Base-by-base conservation (phyloP, 2,329 filamentous ascomycete species). In the Polytolypa hystricis region DNA sequence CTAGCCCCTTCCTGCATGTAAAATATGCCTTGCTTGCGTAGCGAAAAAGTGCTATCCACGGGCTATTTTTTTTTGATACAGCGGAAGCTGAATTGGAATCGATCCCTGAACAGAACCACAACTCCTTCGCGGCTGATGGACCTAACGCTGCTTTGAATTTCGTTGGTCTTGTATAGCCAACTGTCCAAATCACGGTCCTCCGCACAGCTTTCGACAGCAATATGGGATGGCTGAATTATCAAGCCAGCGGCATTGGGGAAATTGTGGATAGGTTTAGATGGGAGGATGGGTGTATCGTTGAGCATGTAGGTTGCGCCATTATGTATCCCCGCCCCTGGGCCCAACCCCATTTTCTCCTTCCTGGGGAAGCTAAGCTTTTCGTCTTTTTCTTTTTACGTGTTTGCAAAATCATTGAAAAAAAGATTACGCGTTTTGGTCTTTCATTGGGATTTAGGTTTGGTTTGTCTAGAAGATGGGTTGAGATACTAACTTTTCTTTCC, bases 241-340 rank as follows among this genome's bases (percentile, higher is more conserved):
- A 14, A 14, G 8, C 10, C 12, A 30, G 12, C 12, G 16, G 12
- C 7, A 15, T 14, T 1, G 27, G 27, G 8, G 27, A 30, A 12
- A 15, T 30, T 14, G 27, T 30, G 9, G 27, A 30, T 14, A 9
- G 27, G 27, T 30, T 11, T 30, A 30, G 27, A 6, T 30, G 27
- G 27, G 27, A 30, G 27, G 27, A n/a, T 30, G 27, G 27, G 27
- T 30, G 27, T 14, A 30, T 30, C 16, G 27, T 30, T 30, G 27
- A 30, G 16, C 27, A 30, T 30, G 27, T 30, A 12, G 16, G 27
- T 16, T 8, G 12, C 16, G 27, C 9, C n/a, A n/a, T n/a, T n/a
- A n/a, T n/a, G n/a, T n/a, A n/a, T n/a, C n/a, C n/a, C n/a, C n/a
- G n/a, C n/a, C n/a, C n/a, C n/a, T n/a, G n/a, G n/a, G n/a, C n/a